Percentiles rank a stretch among this genome's conserved stretches.
Conservation (phyloP, 371 early-diverging fungal species). For the Actinomortierella wolfii region DNA sequence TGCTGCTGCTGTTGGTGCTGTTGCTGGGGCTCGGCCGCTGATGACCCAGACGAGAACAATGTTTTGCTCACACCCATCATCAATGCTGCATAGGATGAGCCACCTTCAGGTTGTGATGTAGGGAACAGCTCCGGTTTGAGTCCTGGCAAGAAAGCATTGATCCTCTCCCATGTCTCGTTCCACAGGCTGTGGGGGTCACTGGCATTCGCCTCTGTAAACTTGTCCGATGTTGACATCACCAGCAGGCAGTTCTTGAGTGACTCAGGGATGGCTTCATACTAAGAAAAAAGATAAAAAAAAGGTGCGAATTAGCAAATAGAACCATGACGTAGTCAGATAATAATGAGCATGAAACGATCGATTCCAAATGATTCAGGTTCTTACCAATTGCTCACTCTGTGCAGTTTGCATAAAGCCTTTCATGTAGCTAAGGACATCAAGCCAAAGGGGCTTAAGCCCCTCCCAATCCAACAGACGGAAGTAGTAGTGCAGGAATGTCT, state of each 20-base stretch:
- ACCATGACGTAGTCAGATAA: background rate
- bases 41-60: constrained; percentile 13
- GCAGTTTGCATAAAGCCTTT: constrained; percentile 46
- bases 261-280: constrained; percentile 70
- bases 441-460: constrained; percentile 62
- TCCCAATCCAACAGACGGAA: constrained; percentile 53
- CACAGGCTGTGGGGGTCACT: constrained; percentile 50
- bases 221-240: constrained; percentile 68
- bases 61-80: constrained; percentile 47
- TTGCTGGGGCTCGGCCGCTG: too few species aligned
- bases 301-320: background rate
- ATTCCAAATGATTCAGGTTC: constrained; percentile 5
- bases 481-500: constrained; percentile 68
- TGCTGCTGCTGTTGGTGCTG: too few species aligned
- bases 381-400: constrained; percentile 56
- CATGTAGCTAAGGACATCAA: constrained; percentile 50
- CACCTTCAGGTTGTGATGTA: constrained; percentile 15
- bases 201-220: constrained; percentile 33
- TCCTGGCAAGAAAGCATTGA: constrained; percentile 60
- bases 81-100: constrained; percentile 38
- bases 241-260: constrained; percentile 76
- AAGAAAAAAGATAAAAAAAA: background rate
- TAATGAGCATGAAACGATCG: background rate
- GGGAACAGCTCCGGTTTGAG: constrained; percentile 65
- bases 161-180: constrained; percentile 63